phyloP scores from a whole-genome alignment of 208 protist genomes.

The Wallacemonas sp. region DNA sequence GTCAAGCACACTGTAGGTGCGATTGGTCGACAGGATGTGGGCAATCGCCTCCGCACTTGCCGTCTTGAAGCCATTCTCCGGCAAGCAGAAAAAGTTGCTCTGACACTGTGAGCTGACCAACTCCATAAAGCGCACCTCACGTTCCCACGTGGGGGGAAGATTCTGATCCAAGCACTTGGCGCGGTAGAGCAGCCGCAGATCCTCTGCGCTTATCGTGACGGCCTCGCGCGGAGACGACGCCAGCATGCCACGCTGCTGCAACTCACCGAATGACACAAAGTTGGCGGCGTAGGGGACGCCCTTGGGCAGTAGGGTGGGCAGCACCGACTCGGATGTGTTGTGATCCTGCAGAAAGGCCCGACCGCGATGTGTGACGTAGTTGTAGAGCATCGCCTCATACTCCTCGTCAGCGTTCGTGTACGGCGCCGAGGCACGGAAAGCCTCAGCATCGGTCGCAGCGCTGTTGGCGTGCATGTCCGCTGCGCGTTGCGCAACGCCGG shows the following conservation, averaged over 20 bases:
- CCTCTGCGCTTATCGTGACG: conserved; percentile 72
- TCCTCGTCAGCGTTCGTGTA: conserved; percentile 7
- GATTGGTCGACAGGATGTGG: conserved; percentile 77
- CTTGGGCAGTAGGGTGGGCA: conserved; percentile 78
- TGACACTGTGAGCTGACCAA: conserved; percentile 87
- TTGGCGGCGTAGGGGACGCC: conserved; percentile 85
- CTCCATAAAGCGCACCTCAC: conserved; percentile 92
- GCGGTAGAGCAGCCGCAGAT: conserved; percentile 82
- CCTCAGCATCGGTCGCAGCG: background rate
- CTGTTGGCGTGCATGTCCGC: conserved; percentile 5
- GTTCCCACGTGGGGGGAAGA: conserved; percentile 78
- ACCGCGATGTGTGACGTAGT: conserved; percentile 60
- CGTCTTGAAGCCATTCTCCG: conserved; percentile 84
- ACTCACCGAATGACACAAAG: conserved; percentile 84
- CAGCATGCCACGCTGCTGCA: conserved; percentile 60
- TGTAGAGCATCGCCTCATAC: conserved; percentile 52
- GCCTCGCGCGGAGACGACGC: conserved; percentile 41
- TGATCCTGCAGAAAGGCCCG: conserved; percentile 74
- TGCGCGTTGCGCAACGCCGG: background rate
- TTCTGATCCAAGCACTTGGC: conserved; percentile 87
- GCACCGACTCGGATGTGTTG: conserved; percentile 19
- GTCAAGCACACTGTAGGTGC: conserved; percentile 87
- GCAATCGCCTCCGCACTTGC: conserved; percentile 73
- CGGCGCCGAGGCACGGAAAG: background rate
- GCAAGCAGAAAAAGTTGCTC: conserved; percentile 84